phyloP scores from a whole-genome alignment of 192 early-diverging fungal genomes.

The Podila epigama region DNA sequence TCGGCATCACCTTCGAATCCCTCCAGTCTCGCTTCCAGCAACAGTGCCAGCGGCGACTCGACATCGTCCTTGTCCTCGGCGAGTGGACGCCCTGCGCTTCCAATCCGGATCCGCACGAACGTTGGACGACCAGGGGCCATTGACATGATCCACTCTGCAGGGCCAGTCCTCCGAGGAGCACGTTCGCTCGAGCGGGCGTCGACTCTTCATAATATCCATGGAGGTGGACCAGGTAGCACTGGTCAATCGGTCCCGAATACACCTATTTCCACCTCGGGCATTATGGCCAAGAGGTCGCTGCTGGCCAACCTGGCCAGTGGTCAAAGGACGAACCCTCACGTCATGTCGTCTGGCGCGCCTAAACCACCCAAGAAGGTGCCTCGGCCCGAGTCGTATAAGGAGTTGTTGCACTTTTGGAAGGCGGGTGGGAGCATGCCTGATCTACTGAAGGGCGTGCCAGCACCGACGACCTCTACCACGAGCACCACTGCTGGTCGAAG shows the following conservation, averaged over 20 bases:
- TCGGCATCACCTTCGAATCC: not conserved
- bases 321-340: not conserved
- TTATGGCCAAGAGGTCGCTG: not conserved
- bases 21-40: not conserved
- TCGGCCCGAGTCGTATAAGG: slow-evolving; percentile 36
- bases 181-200: not conserved
- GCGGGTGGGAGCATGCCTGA: slow-evolving; percentile 28
- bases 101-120: not conserved
- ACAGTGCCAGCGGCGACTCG: not conserved
- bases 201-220: not conserved
- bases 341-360: not conserved
- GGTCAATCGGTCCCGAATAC: not conserved
- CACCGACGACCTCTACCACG: not conserved
- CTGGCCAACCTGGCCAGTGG: not conserved
- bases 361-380: slow-evolving; percentile 3
- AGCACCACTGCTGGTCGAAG: too few species aligned
- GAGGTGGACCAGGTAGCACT: not conserved
- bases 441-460: slow-evolving; percentile 7
- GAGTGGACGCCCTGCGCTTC: not conserved
- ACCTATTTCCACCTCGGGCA: not conserved
- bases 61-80: not conserved
- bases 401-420: slow-evolving; percentile 40
- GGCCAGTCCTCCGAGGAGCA: not conserved
- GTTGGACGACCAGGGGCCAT: not conserved
- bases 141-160: slow-evolving; percentile 7